These are phyloP conservation scores for Sclerotinia minor DNA, from an alignment of 2,329 filamentous ascomycete genomes.

Conservation along the genomic window DNA sequence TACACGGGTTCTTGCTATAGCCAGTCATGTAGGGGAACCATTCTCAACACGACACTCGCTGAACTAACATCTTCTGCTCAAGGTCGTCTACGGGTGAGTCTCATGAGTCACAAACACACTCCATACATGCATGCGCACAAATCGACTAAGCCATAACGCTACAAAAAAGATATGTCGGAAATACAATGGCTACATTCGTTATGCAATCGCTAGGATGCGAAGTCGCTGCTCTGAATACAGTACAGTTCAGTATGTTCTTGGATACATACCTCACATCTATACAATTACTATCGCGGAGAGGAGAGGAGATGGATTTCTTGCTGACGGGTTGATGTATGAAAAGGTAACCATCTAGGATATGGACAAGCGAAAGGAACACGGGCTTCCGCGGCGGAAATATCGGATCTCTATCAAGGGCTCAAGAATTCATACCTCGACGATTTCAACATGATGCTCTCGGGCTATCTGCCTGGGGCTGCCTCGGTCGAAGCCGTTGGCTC, in stretches of 20 bases:
- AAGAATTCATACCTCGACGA: constrained; percentile 80
- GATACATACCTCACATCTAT: neutral
- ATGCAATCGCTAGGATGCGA: constrained; percentile 94
- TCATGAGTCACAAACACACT: constrained; percentile 22
- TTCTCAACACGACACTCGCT: constrained; percentile 23
- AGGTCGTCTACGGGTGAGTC: constrained; percentile 75
- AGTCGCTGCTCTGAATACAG: constrained; percentile 90
- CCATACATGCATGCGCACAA: neutral
- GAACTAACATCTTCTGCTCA: constrained; percentile 40
- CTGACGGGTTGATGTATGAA: constrained; percentile 26
- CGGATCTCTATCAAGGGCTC: constrained; percentile 80
- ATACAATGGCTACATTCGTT: constrained; percentile 93
- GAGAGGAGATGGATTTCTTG: constrained; percentile 11
- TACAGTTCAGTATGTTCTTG: constrained; percentile 81
- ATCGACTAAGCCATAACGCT: constrained; percentile 28
- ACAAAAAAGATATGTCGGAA: constrained; percentile 80
- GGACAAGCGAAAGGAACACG: constrained; percentile 82
- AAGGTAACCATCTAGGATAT: constrained; percentile 96
- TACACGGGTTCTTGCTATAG: constrained; percentile 76
- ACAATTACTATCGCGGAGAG: neutral
- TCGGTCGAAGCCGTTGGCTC: constrained; percentile 80
- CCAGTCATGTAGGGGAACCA: constrained; percentile 79
- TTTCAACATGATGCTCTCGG: constrained; percentile 93
- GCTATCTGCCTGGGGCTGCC: constrained; percentile 87
- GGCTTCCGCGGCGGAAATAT: constrained; percentile 78